phyloP scores from a whole-genome alignment of 139 green algal species.

The Dunaliella primolecta region DNA sequence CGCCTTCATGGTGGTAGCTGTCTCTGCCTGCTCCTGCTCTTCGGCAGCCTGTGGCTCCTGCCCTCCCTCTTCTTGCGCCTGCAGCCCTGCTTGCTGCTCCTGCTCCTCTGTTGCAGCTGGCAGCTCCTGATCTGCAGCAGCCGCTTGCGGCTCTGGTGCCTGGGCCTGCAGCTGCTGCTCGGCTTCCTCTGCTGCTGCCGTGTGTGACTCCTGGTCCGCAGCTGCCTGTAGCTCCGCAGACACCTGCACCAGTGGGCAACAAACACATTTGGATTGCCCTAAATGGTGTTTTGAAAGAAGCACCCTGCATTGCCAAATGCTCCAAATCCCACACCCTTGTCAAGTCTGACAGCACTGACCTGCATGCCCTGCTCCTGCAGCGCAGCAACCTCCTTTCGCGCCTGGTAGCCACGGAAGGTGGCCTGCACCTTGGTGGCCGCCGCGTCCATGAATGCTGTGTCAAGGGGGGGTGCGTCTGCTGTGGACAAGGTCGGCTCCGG shows the following conservation, averaged over 20 bases:
- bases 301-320: neutral
- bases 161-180: neutral
- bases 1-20: constrained; percentile 40
- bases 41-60: no score
- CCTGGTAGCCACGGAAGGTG: constrained; percentile 59
- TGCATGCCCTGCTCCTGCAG: constrained; percentile 14
- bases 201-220: neutral
- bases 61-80: no score
- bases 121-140: neutral
- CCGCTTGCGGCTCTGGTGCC: no score
- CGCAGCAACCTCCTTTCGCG: constrained; percentile 44
- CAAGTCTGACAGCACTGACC: neutral
- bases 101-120: neutral
- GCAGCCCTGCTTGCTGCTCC: neutral
- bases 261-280: neutral
- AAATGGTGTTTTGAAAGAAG: neutral
- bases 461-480: constrained; percentile 7
- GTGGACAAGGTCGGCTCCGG: neutral
- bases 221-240: neutral
- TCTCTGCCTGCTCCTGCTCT: constrained; percentile 7
- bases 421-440: constrained; percentile 65
- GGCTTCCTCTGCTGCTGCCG: neutral
- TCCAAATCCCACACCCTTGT: neutral
- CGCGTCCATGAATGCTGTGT: constrained; percentile 12
- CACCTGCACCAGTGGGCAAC: neutral